Evolutionary conservation across 306 rosid genomes (phyloP).

Genomic region (Herpetospermum pedunculosum): DNA sequence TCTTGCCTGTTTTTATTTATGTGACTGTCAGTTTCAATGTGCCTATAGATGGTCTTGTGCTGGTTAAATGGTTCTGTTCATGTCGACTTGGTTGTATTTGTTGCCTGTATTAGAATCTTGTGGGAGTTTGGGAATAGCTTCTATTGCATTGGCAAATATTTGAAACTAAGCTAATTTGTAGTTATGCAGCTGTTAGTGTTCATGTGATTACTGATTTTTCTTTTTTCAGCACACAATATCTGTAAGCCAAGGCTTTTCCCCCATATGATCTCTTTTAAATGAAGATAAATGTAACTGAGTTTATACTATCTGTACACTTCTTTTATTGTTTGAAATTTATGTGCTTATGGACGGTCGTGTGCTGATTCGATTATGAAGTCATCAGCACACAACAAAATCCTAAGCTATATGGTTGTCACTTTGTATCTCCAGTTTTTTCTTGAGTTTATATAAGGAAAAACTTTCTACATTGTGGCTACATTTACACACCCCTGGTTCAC

Average conservation of each 20-base stretch:
- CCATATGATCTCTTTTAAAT: too few relatives aligned
- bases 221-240: not conserved
- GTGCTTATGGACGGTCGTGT: constrained; percentile 37
- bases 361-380: constrained; percentile 18
- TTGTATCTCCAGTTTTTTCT: constrained; percentile 22
- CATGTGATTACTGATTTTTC: not conserved
- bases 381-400: constrained; percentile 22
- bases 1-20: not conserved
- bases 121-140: not conserved
- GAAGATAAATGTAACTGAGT: too few relatives aligned
- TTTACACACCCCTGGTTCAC: not conserved
- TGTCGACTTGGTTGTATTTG: not conserved
- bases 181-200: not conserved
- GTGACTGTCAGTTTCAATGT: not conserved
- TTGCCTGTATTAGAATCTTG: not conserved
- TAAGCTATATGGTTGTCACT: constrained; percentile 26
- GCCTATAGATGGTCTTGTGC: not conserved
- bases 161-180: not conserved
- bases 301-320: not conserved
- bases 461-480: constrained; percentile 6
- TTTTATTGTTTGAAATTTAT: not conserved
- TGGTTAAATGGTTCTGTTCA: not conserved
- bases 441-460: not conserved
- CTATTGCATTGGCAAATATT: not conserved
- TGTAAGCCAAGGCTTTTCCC: not conserved